Evolutionary conservation across 1,284 basidiomycete genomes (phyloP).

Genomic region (Austroboletus niveus): DNA sequence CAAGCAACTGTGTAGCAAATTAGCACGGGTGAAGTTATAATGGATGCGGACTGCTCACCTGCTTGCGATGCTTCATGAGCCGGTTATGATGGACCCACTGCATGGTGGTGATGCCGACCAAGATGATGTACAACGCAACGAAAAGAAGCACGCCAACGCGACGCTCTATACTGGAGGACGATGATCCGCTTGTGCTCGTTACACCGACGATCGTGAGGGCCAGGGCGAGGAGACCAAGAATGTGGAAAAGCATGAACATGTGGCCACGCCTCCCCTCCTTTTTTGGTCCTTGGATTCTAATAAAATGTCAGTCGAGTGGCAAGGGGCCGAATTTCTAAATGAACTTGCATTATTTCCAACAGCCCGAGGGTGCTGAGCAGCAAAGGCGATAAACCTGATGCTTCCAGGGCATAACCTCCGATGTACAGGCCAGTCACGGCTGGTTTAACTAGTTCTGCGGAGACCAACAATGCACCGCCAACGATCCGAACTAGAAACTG

Average conservation of each 20-base stretch:
- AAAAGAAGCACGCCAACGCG: constrained; percentile 52
- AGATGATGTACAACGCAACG: constrained; percentile 43
- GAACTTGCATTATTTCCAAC: constrained; percentile 56
- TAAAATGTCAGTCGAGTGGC: constrained; percentile 1
- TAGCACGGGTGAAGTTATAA: constrained; percentile 11
- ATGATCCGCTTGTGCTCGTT: constrained; percentile 16
- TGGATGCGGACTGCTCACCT: constrained; percentile 26
- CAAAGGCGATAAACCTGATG: constrained; percentile 51
- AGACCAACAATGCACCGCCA: constrained; percentile 54
- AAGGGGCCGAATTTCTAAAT: neutral
- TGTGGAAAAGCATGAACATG: constrained; percentile 39
- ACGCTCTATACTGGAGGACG: constrained; percentile 36
- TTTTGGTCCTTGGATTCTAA: constrained; percentile 26
- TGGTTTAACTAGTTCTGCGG: constrained; percentile 42
- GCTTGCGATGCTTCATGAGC: constrained; percentile 52
- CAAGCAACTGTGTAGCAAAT: constrained; percentile 27
- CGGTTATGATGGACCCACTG: constrained; percentile 48
- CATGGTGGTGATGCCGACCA: constrained; percentile 42
- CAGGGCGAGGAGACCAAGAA: constrained; percentile 45
- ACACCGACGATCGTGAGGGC: constrained; percentile 52
- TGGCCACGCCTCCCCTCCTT: constrained; percentile 20
- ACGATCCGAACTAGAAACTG: constrained; percentile 49
- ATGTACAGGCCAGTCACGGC: constrained; percentile 43
- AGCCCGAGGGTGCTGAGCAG: constrained; percentile 58
- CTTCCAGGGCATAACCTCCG: constrained; percentile 54